Evolutionary conservation across 2,329 filamentous ascomycete genomes (phyloP).

Genomic region (Cadophora malorum): DNA sequence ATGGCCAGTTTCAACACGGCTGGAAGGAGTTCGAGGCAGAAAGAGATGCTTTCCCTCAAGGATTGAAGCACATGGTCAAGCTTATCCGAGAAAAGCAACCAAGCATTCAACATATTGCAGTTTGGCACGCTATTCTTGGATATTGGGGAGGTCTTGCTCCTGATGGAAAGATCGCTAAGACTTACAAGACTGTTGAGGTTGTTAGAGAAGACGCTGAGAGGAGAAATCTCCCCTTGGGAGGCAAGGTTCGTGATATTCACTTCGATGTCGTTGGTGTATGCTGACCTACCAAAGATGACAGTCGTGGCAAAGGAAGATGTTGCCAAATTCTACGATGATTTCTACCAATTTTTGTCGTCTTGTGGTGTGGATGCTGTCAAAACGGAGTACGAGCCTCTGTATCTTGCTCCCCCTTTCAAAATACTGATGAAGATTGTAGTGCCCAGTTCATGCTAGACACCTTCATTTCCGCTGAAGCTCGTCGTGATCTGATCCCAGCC

Average conservation of each 20-base stretch:
- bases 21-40: constrained; percentile 92
- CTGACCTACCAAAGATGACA: constrained; percentile 57
- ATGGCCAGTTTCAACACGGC: constrained; percentile 62
- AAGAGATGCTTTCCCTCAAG: constrained; percentile 76
- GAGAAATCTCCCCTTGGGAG: constrained; percentile 56
- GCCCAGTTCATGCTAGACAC: constrained; percentile 89
- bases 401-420: background rate
- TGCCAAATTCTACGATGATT: constrained; percentile 82
- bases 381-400: constrained; percentile 62
- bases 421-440: constrained; percentile 28
- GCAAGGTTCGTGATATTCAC: background rate
- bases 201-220: constrained; percentile 56
- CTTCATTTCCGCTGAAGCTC: constrained; percentile 69
- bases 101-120: constrained; percentile 81
- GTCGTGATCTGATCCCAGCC: constrained; percentile 72
- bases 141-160: constrained; percentile 93
- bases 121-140: constrained; percentile 89
- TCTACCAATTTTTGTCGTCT: constrained; percentile 80
- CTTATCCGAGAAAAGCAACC: constrained; percentile 73
- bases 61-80: constrained; percentile 73
- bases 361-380: constrained; percentile 87
- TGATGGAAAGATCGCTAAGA: constrained; percentile 72
- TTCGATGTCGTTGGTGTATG: background rate
- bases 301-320: constrained; percentile 79
- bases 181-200: constrained; percentile 76